phyloP scores from a whole-genome alignment of 2,329 filamentous ascomycete species.

The Alternaria gansuensis region DNA sequence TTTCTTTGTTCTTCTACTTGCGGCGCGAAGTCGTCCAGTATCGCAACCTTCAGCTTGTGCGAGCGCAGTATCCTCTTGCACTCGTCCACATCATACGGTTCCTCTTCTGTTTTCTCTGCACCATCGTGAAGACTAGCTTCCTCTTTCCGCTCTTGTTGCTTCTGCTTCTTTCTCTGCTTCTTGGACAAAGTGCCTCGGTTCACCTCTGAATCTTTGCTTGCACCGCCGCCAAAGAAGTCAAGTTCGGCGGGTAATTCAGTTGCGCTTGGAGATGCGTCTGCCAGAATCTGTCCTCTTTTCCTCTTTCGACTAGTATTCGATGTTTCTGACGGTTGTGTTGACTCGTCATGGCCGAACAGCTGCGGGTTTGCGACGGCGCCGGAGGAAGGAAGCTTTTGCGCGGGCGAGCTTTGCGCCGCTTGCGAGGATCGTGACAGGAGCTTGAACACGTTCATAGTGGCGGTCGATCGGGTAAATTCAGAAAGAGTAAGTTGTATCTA shows the following conservation, averaged over 20 bases:
- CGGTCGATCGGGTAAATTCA: not conserved
- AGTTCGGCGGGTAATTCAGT: slow-evolving; percentile 46
- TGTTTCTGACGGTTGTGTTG: slow-evolving; percentile 49
- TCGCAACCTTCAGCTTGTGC: slow-evolving; percentile 84
- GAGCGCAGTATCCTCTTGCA: slow-evolving; percentile 77
- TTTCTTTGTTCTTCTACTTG: slow-evolving; percentile 59
- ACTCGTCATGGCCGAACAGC: slow-evolving; percentile 63
- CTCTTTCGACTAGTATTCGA: slow-evolving; percentile 51
- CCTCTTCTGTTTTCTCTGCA: slow-evolving; percentile 12
- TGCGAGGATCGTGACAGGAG: slow-evolving; percentile 76
- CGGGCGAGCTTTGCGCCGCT: slow-evolving; percentile 53
- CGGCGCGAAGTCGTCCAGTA: slow-evolving; percentile 64
- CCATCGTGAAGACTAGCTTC: slow-evolving; percentile 13
- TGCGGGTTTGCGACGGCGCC: slow-evolving; percentile 73
- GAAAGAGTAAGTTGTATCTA: not conserved
- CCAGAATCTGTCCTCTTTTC: slow-evolving; percentile 50
- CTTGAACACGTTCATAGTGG: slow-evolving; percentile 74
- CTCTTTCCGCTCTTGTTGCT: slow-evolving; percentile 18
- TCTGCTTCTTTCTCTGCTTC: slow-evolving; percentile 31
- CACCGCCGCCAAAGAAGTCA: slow-evolving; percentile 55
- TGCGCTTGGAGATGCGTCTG: slow-evolving; percentile 12
- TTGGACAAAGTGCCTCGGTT: slow-evolving; percentile 21
- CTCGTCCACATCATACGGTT: slow-evolving; percentile 70
- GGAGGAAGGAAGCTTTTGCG: slow-evolving; percentile 68
- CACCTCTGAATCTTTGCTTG: slow-evolving; percentile 21